Evolutionary conservation across 805 yeast species (phyloP), one percentile per base, ranked within the genome.

Genomic region (Candida pseudoglaebosa): DNA sequence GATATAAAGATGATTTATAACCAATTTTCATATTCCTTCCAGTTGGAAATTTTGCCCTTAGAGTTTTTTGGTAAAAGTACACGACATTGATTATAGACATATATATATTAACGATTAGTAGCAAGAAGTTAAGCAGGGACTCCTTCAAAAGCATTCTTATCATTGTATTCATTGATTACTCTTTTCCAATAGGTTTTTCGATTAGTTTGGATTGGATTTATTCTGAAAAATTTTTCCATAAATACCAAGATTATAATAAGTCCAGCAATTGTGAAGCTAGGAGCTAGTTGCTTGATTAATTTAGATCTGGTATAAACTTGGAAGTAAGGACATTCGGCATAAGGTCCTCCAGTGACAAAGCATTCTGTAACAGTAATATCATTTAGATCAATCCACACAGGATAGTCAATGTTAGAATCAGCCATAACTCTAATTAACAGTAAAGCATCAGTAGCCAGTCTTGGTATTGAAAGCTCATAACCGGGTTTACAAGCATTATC

Each of bases 291-390:
- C 22, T 73, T 69, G 0, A 77, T 75, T 45, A 86, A 81, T 36
- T 75, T 76, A 37, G 78, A 67, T 22, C 66, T 64, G 4, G 81
- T 67, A 7, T 78, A 69, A 1, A 73, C 71, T 33, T 65, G 66
- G 40, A 75, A 77, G 54, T 89, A 89, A 0, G 97, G 96, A 55
- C 98, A 90, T 22, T 63, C 54, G 0, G 91, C 82, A 44, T 76
- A 70, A 0, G 87, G 77, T 0, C 95, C 96, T 1, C 95, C 96
- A 9, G 75, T 59, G 4, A 89, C 89, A 90, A 93, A 91, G 53
- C 98, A 90, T 39, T 78, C 75, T 2, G 72, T 61, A 15, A 80
- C 78, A 1, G 86, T 75, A 16, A 91, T 70, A 13, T 90, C 86
- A 54, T 91, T 90, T 45, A 88, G 49, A 59, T 87, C 88, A 3